Evolutionary conservation across 495 filamentous ascomycete genomes (phyloP).

Genomic region (Choiromyces venosus): DNA sequence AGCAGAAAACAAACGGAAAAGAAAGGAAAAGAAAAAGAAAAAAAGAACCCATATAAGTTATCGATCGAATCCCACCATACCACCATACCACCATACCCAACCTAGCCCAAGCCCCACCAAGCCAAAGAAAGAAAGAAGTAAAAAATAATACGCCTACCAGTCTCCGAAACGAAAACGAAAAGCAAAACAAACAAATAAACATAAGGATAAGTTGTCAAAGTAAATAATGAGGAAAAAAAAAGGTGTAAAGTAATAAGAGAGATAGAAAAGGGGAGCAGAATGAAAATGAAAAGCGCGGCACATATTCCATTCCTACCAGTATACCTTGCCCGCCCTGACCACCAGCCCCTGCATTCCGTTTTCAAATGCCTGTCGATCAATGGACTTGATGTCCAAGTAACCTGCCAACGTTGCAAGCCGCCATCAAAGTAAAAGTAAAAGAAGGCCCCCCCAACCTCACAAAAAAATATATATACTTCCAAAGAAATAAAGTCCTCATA

Average conservation of each 20-base stretch:
- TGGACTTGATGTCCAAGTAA: neutral
- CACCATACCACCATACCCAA: neutral
- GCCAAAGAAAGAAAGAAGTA: neutral
- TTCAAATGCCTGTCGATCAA: neutral
- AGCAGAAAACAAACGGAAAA: too few species aligned
- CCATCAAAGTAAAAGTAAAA: neutral
- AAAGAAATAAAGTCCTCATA: neutral
- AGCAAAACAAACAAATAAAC: too few species aligned
- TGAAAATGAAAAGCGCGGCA: neutral
- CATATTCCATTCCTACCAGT: slow-evolving; percentile 1
- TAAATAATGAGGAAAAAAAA: neutral
- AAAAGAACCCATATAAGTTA: neutral
- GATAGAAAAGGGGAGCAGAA: neutral
- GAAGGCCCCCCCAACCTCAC: neutral
- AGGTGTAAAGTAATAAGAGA: too few species aligned
- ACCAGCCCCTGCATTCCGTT: neutral
- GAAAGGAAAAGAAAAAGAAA: too few species aligned
- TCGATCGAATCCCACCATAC: neutral
- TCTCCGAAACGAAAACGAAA: neutral
- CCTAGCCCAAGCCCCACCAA: neutral
- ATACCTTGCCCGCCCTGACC: neutral
- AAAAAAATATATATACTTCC: slow-evolving; percentile 1
- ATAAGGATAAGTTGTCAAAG: neutral
- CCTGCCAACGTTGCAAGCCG: neutral
- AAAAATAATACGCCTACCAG: neutral